phyloP scores from a whole-genome alignment of 768 basidiomycete species.

The Termitomyces sp. region DNA sequence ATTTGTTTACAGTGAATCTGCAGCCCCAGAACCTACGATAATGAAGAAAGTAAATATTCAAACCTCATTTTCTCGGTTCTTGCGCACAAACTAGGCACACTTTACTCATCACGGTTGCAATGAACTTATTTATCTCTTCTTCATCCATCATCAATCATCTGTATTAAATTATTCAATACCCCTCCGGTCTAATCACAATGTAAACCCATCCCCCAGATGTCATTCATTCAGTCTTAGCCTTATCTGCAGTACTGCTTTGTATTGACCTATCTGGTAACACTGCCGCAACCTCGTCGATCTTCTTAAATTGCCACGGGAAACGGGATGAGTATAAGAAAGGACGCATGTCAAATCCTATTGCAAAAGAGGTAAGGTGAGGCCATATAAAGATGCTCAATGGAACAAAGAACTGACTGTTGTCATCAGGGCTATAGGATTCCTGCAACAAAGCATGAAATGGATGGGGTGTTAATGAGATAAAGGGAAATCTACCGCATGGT shows the following conservation, averaged over 20 bases:
- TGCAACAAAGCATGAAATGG: constrained; percentile 20
- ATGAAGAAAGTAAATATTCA: constrained; percentile 88
- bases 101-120: neutral
- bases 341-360: constrained; percentile 84
- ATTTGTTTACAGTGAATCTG: neutral
- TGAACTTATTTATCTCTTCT: constrained; percentile 2
- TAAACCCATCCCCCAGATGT: constrained; percentile 8
- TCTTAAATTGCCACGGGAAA: constrained; percentile 96
- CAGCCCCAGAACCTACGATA: constrained; percentile 79
- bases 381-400: constrained; percentile 1
- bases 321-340: constrained; percentile 94
- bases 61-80: constrained; percentile 68
- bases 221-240: constrained; percentile 41
- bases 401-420: constrained; percentile 64
- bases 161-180: constrained; percentile 13
- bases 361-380: constrained; percentile 8
- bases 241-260: constrained; percentile 24
- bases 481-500: constrained; percentile 71
- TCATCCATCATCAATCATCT: constrained; percentile 9
- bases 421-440: constrained; percentile 96
- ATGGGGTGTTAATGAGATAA: neutral
- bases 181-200: constrained; percentile 10
- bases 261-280: constrained; percentile 65
- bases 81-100: constrained; percentile 38
- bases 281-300: constrained; percentile 85